Evolutionary conservation across 495 filamentous ascomycete genomes (phyloP), one percentile per base, ranked within the genome.

Genomic region (Neohortaea acidophila): DNA sequence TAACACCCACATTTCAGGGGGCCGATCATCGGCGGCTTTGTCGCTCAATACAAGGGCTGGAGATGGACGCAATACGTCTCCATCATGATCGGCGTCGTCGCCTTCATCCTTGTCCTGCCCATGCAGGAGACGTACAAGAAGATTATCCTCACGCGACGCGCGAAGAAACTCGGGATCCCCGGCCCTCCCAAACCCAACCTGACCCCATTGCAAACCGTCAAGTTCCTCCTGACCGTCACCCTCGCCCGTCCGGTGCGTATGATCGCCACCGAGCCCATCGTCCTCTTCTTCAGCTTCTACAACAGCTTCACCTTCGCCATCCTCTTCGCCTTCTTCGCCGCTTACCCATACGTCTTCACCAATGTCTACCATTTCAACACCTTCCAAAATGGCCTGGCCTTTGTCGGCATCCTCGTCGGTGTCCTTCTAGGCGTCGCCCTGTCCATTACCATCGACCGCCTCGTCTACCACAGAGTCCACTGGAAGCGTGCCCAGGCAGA

Each of bases 241-340:
- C 43, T 65, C 26, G 44, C 61, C 39, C 47, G 56, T 2, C 61
- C 61, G 12, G 45, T 60, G 4, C 49, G 35, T 11, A 53, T 65
- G 36, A 54, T 57, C 22, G 42, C 53, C 39, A 49, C 50, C 4
- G 68, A 72, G 32, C 69, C 67, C 2, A 62, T 67, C n/a, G 61
- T 71, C 13, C 42, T 70, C 36, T 39, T 67, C 13, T 45, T 68
- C 1, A 68, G 68, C 44, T 52, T 71, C 8, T 70, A 72, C 46
- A 67, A 57, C 31, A 49, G 63, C 9, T 60, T 72, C 1, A 57
- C 63, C 23, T 72, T 72, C 31, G 64, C 60, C 7, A 60, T 72
- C 21, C 52, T 68, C 2, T 74, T 69, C 43, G 59, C 63, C 42
- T 72, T 60, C 57, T 72, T 72, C 54, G 69, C 71, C 38, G 60